Evolutionary conservation across 73 alveolate species (phyloP).

Genomic region (Effrenium voratum): DNA sequence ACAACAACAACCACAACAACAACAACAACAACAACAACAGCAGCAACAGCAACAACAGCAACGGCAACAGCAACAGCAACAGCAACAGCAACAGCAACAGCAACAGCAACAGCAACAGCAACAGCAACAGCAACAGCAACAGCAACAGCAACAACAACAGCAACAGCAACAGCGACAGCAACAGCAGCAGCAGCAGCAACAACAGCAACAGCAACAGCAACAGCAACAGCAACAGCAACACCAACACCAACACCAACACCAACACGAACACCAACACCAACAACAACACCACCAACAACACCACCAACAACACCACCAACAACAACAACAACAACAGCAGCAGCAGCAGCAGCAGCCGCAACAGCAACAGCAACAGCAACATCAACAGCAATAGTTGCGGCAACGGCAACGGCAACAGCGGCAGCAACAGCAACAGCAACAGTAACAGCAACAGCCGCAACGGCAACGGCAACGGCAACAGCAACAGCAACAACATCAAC

Average conservation of each 20-base stretch:
- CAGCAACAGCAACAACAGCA: background rate
- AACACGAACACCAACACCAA: background rate
- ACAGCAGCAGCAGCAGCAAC: background rate
- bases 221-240: background rate
- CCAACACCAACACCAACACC: background rate
- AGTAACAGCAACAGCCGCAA: background rate
- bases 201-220: background rate
- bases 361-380: background rate
- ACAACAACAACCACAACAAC: no score
- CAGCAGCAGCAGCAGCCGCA: background rate
- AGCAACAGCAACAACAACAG: background rate
- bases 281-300: background rate
- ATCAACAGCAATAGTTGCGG: background rate
- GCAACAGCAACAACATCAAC: no score
- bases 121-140: background rate
- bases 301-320: background rate
- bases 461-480: no score
- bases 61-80: background rate
- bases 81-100: background rate
- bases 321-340: background rate
- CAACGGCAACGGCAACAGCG: background rate
- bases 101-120: background rate
- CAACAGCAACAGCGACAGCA: background rate
- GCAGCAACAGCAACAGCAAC: background rate
- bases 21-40: background rate